Base-by-base conservation (phyloP, 306 rosid species). In the Canavalia ensiformis region DNA sequence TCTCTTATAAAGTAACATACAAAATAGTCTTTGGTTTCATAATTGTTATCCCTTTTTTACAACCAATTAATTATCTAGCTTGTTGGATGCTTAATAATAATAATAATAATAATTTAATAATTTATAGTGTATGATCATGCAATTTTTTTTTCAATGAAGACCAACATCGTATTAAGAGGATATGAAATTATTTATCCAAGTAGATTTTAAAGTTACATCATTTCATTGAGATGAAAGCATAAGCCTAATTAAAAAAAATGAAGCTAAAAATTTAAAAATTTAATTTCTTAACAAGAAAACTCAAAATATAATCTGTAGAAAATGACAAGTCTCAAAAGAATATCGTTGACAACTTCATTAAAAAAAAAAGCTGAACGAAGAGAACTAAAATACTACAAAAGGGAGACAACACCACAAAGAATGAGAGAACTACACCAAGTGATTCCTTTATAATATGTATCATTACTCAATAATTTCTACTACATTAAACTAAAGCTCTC, bases 381-480 rank as follows among this genome's bases (percentile, higher is more conserved):
- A n/a, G 13, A 13, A 65, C 34, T 25, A 46, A 18, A 66, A 66
- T 39, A 37, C 49, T 13, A 6, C 4, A 0, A 1, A 7, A 37
- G 13, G 31, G 41, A 68, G 56, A 29, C 1, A 8, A 8, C 8
- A 18, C 10, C 25, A 3, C 4, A 67, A 44, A 46, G 28, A 66
- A 18, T 3, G 18, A 45, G 35, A 0, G 3, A 44, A 45, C 29
- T 45, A 69, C 25, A 44, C 2, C 1, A 11, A 70, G 31, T 12
- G 37, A 7, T 72, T 51, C 46, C 6, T 7, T 75, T 44, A 44
- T 69, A 44, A 75, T 29, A 55, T 56, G 81, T 50, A 67, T 64
- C 68, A 88, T 77, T 68, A 79, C 84, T 50, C 70, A 88, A 86
- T 86, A 81, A 88, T 84, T 83, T 51, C 46, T 39, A 37, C 50